Percentiles rank a stretch among this genome's conserved stretches.
Conservation (phyloP, 257 asterid genomes). For the Vinca minor region DNA sequence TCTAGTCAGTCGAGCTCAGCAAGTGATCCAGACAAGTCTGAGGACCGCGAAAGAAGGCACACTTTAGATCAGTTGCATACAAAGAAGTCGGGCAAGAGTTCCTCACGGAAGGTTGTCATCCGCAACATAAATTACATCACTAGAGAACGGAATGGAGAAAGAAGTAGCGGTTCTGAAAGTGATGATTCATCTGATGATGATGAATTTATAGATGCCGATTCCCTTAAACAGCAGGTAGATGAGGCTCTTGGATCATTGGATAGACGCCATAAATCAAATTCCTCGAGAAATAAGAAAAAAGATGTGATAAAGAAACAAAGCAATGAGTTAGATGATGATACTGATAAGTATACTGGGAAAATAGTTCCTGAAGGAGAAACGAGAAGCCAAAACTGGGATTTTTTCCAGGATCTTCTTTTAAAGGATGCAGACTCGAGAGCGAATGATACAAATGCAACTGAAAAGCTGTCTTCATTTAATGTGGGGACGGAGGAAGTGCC, state of each 20-base stretch:
- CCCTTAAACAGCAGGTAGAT: constrained; percentile 48
- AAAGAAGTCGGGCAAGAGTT: constrained; percentile 40
- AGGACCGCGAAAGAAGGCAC: constrained; percentile 26
- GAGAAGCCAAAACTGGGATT: constrained; percentile 54
- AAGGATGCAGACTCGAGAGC: constrained; percentile 42
- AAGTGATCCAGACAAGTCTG: constrained; percentile 39
- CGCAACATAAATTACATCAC: constrained; percentile 78
- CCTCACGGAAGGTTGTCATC: constrained; percentile 64
- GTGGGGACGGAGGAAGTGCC: constrained; percentile 16
- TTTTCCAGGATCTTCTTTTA: constrained; percentile 70
- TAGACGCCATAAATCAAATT: constrained; percentile 37
- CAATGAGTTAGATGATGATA: constrained; percentile 13
- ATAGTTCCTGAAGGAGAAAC: constrained; percentile 31
- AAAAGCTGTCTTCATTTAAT: constrained; percentile 20
- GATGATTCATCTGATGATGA: constrained; percentile 40
- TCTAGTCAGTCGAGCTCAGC: constrained; percentile 34
- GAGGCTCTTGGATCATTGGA: constrained; percentile 53
- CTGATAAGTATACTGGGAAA: constrained; percentile 23
- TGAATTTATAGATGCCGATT: constrained; percentile 35
- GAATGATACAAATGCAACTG: constrained; percentile 22
- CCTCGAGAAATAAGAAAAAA: constrained; percentile 29
- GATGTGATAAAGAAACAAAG: constrained; percentile 33
- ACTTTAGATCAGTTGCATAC: constrained; percentile 26
- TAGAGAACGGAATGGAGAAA: constrained; percentile 39
- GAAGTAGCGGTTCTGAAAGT: constrained; percentile 30